phyloP scores from a whole-genome alignment of 2,329 filamentous ascomycete species.

The Claviceps sp. region DNA sequence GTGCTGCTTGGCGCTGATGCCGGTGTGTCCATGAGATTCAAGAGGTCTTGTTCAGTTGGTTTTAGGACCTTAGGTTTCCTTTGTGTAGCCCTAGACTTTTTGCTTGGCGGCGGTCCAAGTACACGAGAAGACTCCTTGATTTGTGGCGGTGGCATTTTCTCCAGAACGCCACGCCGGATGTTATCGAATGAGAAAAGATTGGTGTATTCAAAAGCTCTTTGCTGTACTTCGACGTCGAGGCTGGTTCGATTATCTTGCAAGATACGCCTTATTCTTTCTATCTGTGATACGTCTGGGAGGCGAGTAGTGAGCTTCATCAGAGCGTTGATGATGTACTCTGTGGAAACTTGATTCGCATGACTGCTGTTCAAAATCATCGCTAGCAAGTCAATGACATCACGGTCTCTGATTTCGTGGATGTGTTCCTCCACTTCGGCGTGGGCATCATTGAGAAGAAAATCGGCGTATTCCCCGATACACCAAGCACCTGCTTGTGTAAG shows the following conservation, averaged over 20 bases:
- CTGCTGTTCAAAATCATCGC: conserved; percentile 84
- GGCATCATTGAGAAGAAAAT: conserved; percentile 74
- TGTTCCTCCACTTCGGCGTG: conserved; percentile 92
- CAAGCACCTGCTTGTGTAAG: conserved; percentile 85
- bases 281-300: conserved; percentile 67
- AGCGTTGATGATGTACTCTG: conserved; percentile 91
- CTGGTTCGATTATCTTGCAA: conserved; percentile 70
- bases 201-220: conserved; percentile 86
- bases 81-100: conserved; percentile 55
- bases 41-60: conserved; percentile 78
- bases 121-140: conserved; percentile 93
- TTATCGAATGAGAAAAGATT: conserved; percentile 89
- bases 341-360: conserved; percentile 80
- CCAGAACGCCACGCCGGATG: conserved; percentile 77
- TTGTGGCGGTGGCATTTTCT: conserved; percentile 95
- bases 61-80: conserved; percentile 67
- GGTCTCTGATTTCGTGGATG: conserved; percentile 66
- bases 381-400: conserved; percentile 87
- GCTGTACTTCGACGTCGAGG: conserved; percentile 89
- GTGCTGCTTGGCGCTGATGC: conserved; percentile 35
- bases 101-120: conserved; percentile 59
- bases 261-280: conserved; percentile 71
- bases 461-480: conserved; percentile 96
- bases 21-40: conserved; percentile 82
- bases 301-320: conserved; percentile 91